phyloP scores from a whole-genome alignment of 148 eudicot genomes.

The Rhododendron griersonianum region DNA sequence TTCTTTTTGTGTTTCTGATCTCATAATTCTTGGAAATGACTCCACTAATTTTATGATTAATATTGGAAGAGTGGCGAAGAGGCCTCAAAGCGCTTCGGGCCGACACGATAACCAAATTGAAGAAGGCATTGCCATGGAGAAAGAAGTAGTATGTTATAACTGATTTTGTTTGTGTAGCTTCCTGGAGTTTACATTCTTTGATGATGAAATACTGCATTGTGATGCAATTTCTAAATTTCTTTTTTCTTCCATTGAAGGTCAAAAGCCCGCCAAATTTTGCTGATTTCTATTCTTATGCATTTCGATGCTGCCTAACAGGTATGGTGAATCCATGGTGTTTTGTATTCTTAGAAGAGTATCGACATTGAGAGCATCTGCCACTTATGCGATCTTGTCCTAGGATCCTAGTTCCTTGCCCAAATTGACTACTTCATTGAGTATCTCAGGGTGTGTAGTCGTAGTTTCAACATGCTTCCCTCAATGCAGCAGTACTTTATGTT shows the following conservation, averaged over 20 bases:
- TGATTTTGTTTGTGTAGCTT: background rate
- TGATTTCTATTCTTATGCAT: constrained; percentile 76
- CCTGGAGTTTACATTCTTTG: background rate
- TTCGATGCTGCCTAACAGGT: constrained; percentile 89
- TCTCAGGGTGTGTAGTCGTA: constrained; percentile 46
- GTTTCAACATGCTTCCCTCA: background rate
- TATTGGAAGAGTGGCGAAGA: constrained; percentile 90
- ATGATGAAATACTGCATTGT: background rate
- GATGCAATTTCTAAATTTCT: constrained; percentile 7
- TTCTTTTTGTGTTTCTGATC: background rate
- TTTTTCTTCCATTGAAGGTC: constrained; percentile 41
- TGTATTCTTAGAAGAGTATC: constrained; percentile 45
- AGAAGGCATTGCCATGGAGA: constrained; percentile 75
- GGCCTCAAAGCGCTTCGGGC: constrained; percentile 76
- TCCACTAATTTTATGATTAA: constrained; percentile 8
- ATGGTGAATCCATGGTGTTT: constrained; percentile 3
- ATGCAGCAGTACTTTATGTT: background rate
- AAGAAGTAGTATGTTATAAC: constrained; percentile 43
- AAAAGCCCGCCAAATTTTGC: constrained; percentile 61
- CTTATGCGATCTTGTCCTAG: constrained; percentile 76
- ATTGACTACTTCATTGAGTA: constrained; percentile 70
- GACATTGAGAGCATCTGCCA: constrained; percentile 91
- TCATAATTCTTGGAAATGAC: background rate
- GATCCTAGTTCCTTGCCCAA: constrained; percentile 62
- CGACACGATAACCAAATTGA: constrained; percentile 66